phyloP scores from a whole-genome alignment of 768 basidiomycete genomes.

The Leccinum uliginosum region DNA sequence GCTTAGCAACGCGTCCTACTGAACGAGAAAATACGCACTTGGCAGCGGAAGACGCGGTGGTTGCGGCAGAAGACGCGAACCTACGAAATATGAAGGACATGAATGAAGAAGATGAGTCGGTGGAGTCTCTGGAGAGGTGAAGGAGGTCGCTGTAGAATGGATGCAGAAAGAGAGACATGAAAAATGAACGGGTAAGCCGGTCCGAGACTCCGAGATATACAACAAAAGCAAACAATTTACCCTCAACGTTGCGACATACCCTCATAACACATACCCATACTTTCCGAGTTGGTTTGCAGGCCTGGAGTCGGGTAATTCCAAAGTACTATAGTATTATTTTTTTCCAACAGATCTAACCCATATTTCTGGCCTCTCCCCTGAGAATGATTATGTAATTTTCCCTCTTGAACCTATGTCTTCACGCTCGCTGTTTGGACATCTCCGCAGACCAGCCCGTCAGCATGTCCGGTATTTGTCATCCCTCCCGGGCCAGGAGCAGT shows the following conservation, averaged over 20 bases:
- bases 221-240: neutral
- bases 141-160: conserved; percentile 22
- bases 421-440: conserved; percentile 10
- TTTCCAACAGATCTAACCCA: too few species aligned
- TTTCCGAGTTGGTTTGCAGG: too few species aligned
- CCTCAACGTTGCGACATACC: too few species aligned
- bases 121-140: conserved; percentile 12
- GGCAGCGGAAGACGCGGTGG: conserved; percentile 10
- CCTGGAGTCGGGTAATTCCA: too few species aligned
- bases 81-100: conserved; percentile 52
- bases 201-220: neutral
- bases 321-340: too few species aligned
- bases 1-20: conserved; percentile 1
- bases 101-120: conserved; percentile 17
- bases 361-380: too few species aligned
- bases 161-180: conserved; percentile 22
- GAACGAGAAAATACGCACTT: conserved; percentile 10
- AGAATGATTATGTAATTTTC: neutral
- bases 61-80: conserved; percentile 46
- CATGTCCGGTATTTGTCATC: conserved; percentile 13
- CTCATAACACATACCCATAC: too few species aligned
- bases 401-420: conserved; percentile 9
- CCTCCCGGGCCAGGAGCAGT: conserved; percentile 25
- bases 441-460: conserved; percentile 7
- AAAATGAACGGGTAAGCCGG: neutral